Evolutionary conservation across 208 protist genomes (phyloP).

Genomic region (Acanthamoeba pearcei): DNA sequence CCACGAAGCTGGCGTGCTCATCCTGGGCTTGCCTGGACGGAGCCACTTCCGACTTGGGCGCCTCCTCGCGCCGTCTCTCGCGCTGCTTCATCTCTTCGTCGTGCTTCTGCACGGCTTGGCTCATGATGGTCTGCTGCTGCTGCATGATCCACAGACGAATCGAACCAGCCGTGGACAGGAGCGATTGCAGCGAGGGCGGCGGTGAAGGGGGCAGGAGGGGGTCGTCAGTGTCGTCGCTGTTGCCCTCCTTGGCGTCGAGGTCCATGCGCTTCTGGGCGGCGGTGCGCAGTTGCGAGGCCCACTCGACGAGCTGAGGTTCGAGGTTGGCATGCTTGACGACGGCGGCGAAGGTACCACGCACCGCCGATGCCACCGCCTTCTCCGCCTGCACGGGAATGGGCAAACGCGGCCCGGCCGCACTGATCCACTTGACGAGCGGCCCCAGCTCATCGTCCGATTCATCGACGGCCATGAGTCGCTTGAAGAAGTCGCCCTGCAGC

Average conservation of each 20-base stretch:
- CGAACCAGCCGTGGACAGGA: not conserved
- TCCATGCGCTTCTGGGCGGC: not conserved
- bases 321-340: conserved; percentile 30
- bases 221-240: not conserved
- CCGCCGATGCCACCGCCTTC: not conserved
- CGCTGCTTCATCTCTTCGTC: conserved; percentile 25
- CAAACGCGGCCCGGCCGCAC: not conserved
- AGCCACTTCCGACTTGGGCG: not conserved
- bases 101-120: conserved; percentile 32
- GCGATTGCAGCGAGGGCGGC: not conserved
- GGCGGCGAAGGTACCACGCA: conserved; percentile 54
- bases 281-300: not conserved
- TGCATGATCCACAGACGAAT: conserved; percentile 60
- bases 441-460: conserved; percentile 24
- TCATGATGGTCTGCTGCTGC: conserved; percentile 55
- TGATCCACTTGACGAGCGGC: conserved; percentile 18
- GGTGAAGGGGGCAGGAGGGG: not conserved
- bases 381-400: conserved; percentile 35
- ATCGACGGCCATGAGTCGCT: conserved; percentile 11
- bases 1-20: not conserved
- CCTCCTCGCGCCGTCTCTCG: not conserved
- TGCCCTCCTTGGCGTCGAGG: not conserved
- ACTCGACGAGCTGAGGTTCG: not conserved
- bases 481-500: not conserved
- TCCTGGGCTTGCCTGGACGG: not conserved